Evolutionary conservation across 495 filamentous ascomycete species (phyloP).

Genomic region (Viridothelium virens): DNA sequence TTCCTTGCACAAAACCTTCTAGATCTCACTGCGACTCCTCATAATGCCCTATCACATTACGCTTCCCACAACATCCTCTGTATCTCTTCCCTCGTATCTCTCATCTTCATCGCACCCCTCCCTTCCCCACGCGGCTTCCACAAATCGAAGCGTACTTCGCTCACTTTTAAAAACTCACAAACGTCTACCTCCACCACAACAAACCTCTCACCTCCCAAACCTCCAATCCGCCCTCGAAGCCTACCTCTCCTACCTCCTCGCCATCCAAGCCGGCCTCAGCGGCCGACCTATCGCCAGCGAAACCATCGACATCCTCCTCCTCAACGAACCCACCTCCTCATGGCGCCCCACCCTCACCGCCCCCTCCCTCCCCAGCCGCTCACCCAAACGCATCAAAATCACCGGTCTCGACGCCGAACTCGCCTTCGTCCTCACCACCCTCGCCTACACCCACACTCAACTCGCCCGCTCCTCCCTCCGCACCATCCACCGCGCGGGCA

Average conservation of each 20-base stretch:
- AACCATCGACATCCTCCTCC: conserved; percentile 56
- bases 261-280: conserved; percentile 58
- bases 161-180: conserved; percentile 27
- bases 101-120: conserved; percentile 23
- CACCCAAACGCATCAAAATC: conserved; percentile 55
- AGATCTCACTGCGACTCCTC: neutral
- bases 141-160: conserved; percentile 23
- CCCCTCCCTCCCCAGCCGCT: conserved; percentile 47
- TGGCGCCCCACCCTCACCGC: conserved; percentile 79
- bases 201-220: conserved; percentile 19
- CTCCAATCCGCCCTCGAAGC: conserved; percentile 44
- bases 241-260: conserved; percentile 60
- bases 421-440: conserved; percentile 64
- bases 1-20: neutral
- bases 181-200: conserved; percentile 19
- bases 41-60: conserved; percentile 26
- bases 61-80: conserved; percentile 24
- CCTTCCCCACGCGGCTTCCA: conserved; percentile 20
- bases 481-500: conserved; percentile 29
- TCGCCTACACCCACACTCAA: conserved; percentile 64
- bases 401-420: conserved; percentile 76
- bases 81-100: conserved; percentile 21
- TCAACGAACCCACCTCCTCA: conserved; percentile 53
- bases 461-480: conserved; percentile 47
- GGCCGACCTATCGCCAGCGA: conserved; percentile 42